Evolutionary conservation across 2,329 filamentous ascomycete species (phyloP), one percentile per base, ranked within the genome.

Genomic region (Lojkania enalia): DNA sequence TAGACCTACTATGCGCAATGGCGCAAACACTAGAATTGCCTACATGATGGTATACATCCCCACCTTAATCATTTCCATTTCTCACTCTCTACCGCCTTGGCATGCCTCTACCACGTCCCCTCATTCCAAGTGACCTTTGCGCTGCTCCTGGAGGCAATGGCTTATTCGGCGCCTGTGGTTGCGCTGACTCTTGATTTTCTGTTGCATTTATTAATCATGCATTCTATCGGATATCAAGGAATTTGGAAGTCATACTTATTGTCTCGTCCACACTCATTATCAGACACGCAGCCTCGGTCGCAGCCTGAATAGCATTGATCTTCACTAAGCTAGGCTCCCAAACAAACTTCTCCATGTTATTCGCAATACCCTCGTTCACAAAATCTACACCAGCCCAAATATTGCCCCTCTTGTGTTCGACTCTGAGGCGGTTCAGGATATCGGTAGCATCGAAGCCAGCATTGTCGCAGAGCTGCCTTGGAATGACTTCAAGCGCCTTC

Each of bases 291-390:
- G 94, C 94, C 75, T 99, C 94, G 21, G 91, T 91, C 39, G 94
- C 94, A 15, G 94, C 92, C 76, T 96, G 90, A 55, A 99, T 87
- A 57, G 94, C 94, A 72, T 99, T 99, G 71, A 95, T 80, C 84
- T 99, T 99, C 67, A 99, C 88, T 54, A 97, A 77, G 36, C 88
- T 87, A 4, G 94, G 94, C 75, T 99, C 94, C 94, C 94, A 99
- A 31, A 99, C 94, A 70, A 97, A 99, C 44, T 82, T 85, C 69
- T 89, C 87, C 81, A 97, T 86, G 79, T 97, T 97, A 75, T 99
- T 88, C 46, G 89, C 80, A 52, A 96, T 88, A 51, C 91, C 91
- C 75, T 99, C 94, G 63, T 90, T 84, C 57, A 85, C 78, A 67
- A 99, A 97, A 75, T 99, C 94, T 20, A 99, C 92, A 68, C 94